A percentile compares a stretch with the other conserved stretches of the same genome.
Evolutionary conservation across 129 eudicot species (phyloP).

Genomic region (Sambucus nigra): DNA sequence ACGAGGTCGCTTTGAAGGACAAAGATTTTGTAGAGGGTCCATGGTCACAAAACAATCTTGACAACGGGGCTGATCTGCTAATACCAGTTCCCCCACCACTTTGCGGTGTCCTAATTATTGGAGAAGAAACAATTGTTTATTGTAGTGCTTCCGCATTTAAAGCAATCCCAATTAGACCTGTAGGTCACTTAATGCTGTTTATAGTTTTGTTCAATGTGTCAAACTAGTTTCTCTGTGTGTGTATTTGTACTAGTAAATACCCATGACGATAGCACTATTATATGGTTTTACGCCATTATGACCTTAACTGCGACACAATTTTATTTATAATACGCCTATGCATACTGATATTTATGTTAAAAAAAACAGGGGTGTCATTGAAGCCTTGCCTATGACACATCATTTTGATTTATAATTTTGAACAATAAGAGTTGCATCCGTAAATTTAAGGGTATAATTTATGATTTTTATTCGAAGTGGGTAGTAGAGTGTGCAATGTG

Average conservation of each 20-base stretch:
- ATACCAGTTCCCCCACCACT: constrained; percentile 98
- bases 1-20: constrained; percentile 86
- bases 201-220: background rate
- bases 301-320: too few species aligned
- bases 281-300: too few species aligned
- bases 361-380: too few species aligned
- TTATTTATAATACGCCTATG: too few species aligned
- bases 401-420: too few species aligned
- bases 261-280: background rate
- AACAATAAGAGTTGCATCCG: too few species aligned
- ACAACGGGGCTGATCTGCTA: constrained; percentile 89
- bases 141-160: constrained; percentile 91
- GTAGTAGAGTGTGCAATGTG: too few species aligned
- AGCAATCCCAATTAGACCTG: constrained; percentile 97
- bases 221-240: background rate
- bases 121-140: constrained; percentile 95
- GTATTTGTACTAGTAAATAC: background rate
- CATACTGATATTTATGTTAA: too few species aligned
- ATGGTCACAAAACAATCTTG: constrained; percentile 97
- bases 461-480: too few species aligned
- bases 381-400: too few species aligned
- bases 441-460: too few species aligned
- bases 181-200: constrained; percentile 30
- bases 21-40: constrained; percentile 95
- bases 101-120: constrained; percentile 92